phyloP scores from a whole-genome alignment of 768 basidiomycete genomes.

The Boletus sensibilis region DNA sequence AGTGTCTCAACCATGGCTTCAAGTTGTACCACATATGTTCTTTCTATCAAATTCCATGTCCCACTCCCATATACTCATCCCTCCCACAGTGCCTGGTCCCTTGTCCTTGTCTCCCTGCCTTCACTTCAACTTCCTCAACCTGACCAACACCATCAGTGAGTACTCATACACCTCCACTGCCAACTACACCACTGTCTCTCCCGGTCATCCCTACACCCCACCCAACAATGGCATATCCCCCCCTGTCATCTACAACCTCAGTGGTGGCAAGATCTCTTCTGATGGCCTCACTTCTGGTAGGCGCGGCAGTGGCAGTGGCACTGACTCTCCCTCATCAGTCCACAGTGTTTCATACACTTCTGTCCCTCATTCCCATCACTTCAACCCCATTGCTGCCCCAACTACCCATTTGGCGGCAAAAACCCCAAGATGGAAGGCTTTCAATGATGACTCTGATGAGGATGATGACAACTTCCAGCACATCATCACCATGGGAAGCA shows the following conservation, averaged over 20 bases:
- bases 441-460: conserved; percentile 70
- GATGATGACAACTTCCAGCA: conserved; percentile 76
- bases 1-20: too few relatives aligned
- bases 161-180: conserved; percentile 56
- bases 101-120: conserved; percentile 56
- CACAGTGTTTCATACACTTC: conserved; percentile 54
- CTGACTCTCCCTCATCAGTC: conserved; percentile 48
- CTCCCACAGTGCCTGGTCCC: conserved; percentile 48
- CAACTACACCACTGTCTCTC: conserved; percentile 51
- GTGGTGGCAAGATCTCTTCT: conserved; percentile 68
- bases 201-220: conserved; percentile 68
- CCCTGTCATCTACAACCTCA: conserved; percentile 71
- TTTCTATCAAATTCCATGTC: too few relatives aligned
- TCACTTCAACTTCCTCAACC: conserved; percentile 61
- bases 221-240: conserved; percentile 66
- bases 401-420: conserved; percentile 54
- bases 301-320: conserved; percentile 70
- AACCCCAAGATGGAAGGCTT: conserved; percentile 43
- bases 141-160: conserved; percentile 55
- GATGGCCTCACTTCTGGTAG: conserved; percentile 64
- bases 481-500: conserved; percentile 39
- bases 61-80: conserved; percentile 10
- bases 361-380: conserved; percentile 74
- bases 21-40: too few relatives aligned
- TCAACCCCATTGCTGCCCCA: conserved; percentile 65